Conservation (phyloP, 495 filamentous ascomycete genomes). For the Xylaria castorea region DNA sequence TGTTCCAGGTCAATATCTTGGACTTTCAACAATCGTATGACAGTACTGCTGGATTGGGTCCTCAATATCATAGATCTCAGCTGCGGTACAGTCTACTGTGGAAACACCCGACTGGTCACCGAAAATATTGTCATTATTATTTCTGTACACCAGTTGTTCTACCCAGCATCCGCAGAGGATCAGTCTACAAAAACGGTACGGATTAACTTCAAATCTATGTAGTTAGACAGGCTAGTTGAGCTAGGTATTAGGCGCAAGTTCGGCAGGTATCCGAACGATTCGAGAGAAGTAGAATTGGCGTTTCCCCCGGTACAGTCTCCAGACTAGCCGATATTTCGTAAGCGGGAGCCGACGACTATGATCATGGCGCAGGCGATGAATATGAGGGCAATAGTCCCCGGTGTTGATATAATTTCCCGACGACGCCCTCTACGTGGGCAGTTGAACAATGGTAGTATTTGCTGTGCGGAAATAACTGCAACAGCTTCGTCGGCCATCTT, state of each 20-base stretch:
- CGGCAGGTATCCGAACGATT: neutral
- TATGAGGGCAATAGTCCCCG: neutral
- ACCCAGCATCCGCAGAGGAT: neutral
- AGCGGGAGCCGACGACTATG: neutral
- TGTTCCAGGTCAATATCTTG: neutral
- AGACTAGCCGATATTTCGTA: neutral
- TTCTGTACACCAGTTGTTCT: neutral
- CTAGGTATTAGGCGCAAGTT: neutral
- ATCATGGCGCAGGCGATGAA: neutral
- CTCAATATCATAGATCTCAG: neutral
- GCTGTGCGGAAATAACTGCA: neutral
- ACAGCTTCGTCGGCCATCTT: neutral
- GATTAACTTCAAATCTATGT: neutral
- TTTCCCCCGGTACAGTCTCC: neutral
- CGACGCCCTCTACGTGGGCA: neutral
- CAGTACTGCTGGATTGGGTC: neutral
- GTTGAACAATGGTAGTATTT: neutral
- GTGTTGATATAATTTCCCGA: neutral
- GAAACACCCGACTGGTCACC: neutral
- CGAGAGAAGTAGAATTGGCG: neutral
- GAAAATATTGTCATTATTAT: neutral
- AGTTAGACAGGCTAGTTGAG: neutral
- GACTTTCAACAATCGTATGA: neutral
- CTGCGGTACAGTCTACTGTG: neutral
- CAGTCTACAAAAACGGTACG: no score